Evolutionary conservation across 495 filamentous ascomycete species (phyloP).

Genomic region (Cercophora scortea): DNA sequence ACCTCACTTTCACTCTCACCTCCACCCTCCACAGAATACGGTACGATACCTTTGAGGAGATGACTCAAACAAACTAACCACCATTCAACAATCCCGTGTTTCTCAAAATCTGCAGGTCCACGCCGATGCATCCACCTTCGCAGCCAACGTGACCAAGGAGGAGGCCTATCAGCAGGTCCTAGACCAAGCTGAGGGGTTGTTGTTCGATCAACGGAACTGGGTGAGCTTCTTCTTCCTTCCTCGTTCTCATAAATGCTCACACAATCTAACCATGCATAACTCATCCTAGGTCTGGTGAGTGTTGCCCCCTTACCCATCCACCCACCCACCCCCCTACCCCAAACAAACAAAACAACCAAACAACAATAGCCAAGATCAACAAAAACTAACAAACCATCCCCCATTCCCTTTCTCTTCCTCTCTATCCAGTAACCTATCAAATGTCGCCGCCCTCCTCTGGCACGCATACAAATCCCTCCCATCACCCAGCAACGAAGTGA

Average conservation of each 20-base stretch:
- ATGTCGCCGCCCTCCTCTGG: constrained; percentile 77
- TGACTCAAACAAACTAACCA: too few species aligned
- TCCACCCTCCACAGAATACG: too few species aligned
- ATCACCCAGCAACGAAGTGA: constrained; percentile 61
- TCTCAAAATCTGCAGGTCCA: constrained; percentile 60
- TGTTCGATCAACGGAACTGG: constrained; percentile 81
- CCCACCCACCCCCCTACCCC: background rate
- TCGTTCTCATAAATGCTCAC: background rate
- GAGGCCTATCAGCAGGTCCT: constrained; percentile 72
- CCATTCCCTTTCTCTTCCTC: too few species aligned
- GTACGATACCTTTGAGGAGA: too few species aligned
- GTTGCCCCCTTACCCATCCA: background rate
- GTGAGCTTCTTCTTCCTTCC: constrained; percentile 38
- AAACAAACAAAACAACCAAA: background rate
- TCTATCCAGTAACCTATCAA: constrained; percentile 74
- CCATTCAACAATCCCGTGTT: too few species aligned
- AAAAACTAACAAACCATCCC: background rate
- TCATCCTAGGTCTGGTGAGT: constrained; percentile 50
- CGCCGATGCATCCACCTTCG: constrained; percentile 77
- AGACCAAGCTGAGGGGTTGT: constrained; percentile 60
- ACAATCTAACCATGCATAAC: background rate
- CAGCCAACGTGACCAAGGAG: constrained; percentile 54
- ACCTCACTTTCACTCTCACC: too few species aligned
- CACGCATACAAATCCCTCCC: constrained; percentile 76
- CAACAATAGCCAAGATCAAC: too few species aligned